These are phyloP conservation scores for Gentiana dahurica DNA, from an alignment of 257 asterid species.

Conservation along the genomic window DNA sequence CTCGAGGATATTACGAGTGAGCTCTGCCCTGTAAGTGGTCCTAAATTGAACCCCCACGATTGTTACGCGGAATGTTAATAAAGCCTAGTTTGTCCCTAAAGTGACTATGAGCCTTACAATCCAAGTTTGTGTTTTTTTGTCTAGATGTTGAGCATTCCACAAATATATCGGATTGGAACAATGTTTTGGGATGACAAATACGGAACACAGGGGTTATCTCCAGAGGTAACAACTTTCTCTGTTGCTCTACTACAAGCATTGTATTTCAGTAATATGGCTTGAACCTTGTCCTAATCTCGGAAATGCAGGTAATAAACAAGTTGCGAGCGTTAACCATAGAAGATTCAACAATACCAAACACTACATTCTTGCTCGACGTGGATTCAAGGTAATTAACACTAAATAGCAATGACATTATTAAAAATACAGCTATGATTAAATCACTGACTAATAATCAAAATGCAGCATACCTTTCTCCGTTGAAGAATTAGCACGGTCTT, in stretches of 20 bases:
- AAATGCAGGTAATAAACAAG: conserved; percentile 53
- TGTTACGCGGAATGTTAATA: background rate
- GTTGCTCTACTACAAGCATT: no score
- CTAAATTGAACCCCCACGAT: conserved; percentile 3
- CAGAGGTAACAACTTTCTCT: conserved; percentile 46
- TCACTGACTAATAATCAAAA: conserved; percentile 18
- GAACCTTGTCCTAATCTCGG: conserved; percentile 11
- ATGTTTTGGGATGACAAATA: conserved; percentile 98
- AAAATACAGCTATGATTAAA: background rate
- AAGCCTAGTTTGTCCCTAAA: background rate
- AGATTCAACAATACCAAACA: conserved; percentile 77
- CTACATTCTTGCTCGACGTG: conserved; percentile 83
- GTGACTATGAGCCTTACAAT: background rate
- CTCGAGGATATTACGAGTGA: conserved; percentile 69
- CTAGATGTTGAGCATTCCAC: conserved; percentile 82
- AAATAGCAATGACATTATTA: conserved; percentile 3
- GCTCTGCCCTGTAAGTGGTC: conserved; percentile 64
- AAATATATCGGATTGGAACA: conserved; percentile 87
- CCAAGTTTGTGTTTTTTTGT: conserved; percentile 3
- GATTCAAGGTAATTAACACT: conserved; percentile 59
- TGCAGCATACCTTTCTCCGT: conserved; percentile 90
- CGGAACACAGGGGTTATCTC: conserved; percentile 83
- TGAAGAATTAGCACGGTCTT: conserved; percentile 77
- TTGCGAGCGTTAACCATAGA: conserved; percentile 67
- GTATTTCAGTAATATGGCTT: background rate